Base-by-base conservation (phyloP, 495 filamentous ascomycete genomes). In the Podospora anserina region DNA sequence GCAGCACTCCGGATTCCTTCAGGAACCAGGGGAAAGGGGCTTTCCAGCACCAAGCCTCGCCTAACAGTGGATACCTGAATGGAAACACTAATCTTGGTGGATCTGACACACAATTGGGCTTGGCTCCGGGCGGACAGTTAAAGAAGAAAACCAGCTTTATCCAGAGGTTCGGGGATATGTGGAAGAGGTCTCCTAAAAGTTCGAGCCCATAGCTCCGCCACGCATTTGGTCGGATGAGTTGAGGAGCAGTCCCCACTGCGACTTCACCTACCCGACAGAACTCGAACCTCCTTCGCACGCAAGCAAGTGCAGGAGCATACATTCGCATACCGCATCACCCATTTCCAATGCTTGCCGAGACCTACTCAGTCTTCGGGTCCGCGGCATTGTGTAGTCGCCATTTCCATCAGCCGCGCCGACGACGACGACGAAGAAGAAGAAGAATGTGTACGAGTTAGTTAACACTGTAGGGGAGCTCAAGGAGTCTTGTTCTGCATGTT, bases 121-220 rank as follows among this genome's bases (percentile, higher is more conserved):
- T 44, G 64, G 76, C 1, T 70, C 34, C 39, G 23, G 62, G 78
- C 18, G 70, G 73, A 65, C 71, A 73, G 34, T 77, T 83, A 3
- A 82, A 81, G 72, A 83, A 84, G 72, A 83, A 83, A 72, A 69
- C 79, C 23, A 84, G 82, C 67, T 75, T 79, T 63, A 83, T 84
- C 62, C 77, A 78, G 63, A 82, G 13, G 23, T 11, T 57, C 5
- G 20, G 54, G 54, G 54, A 57, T 57, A 19, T 20, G 9, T 49
- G 9, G 39, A 13, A 49, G 7, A 49, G 13, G 39, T 6, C 9
- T 11, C 15, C 5, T 16, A 49, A 49, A 49, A 11, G 39, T 13
- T 49, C 39, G 39, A 49, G 39, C 39, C 39, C 39, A 11, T 49
- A 49, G 39, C 15, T 16, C 39, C 15, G 9, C 9, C 7, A 16